Evolutionary conservation across 2,329 filamentous ascomycete species (phyloP), one percentile per base, ranked within the genome.

Genomic region (Bimuria novae-zelandiae): DNA sequence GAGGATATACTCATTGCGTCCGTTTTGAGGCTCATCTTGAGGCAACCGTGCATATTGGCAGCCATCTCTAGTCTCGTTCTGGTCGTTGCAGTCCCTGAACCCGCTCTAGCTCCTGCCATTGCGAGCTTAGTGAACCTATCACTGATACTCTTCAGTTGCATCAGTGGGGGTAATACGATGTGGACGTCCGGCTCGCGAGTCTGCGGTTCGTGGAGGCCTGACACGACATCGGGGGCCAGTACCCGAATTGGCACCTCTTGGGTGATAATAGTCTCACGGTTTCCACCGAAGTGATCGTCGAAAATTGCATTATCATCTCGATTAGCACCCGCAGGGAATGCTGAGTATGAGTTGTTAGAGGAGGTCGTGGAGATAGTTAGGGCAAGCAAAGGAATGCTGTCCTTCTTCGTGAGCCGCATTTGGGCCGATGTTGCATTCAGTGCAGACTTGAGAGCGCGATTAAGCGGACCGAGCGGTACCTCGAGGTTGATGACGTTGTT

Each of bases 181-280:
- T 97, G 89, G 2, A 97, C 92, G 67, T 97, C 94, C 33, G 93
- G 91, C 64, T 96, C 92, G 54, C 90, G 87, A 54, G 92, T 91
- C 55, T 87, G 86, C 12, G 94, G 94, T 76, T 99, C 93, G 77
- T 96, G 91, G 57, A 97, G 86, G n/a, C 87, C 89, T 67, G 94
- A 89, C n/a, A 97, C 91, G 0, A 85, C 88, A 47, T 89, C 85
- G 2, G 90, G 87, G 52, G 90, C 86, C 8, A 99, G 83, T 1
- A 99, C 92, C 16, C 92, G 88, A 37, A 97, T 89, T n/a, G 94
- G 94, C 33, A 99, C 89, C 74, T 97, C 92, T 70, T 99, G 94
- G 0, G 92, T 96, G 67, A 99, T 89, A 63, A 95, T 83, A 57
- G 94, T 96, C 72, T 97, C 92, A 63, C 91, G 87, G 67, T 93